These are phyloP conservation scores for Plasmodium ovale DNA, from an alignment of 169 alveolate genomes.

Conservation along the genomic window DNA sequence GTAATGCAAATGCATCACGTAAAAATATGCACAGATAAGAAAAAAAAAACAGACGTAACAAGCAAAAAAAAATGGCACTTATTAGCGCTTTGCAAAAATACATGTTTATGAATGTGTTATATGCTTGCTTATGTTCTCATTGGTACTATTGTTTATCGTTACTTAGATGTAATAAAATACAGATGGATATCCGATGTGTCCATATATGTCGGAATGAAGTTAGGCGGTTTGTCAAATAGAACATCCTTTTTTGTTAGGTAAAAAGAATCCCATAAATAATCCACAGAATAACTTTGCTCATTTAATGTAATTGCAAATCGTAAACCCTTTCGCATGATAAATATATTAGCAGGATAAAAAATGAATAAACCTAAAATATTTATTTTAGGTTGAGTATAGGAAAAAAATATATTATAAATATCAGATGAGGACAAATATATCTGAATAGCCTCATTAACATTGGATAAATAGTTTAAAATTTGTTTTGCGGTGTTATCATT, in stretches of 20 bases:
- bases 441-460: slow-evolving; percentile 61
- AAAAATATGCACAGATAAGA: background rate
- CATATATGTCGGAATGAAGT: slow-evolving; percentile 53
- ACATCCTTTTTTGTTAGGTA: slow-evolving; percentile 61
- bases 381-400: slow-evolving; percentile 13
- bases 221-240: slow-evolving; percentile 30
- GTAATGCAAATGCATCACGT: too few species aligned
- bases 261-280: slow-evolving; percentile 64
- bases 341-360: slow-evolving; percentile 60
- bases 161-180: slow-evolving; percentile 39
- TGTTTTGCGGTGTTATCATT: slow-evolving; percentile 78
- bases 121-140: background rate
- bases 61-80: background rate
- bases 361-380: slow-evolving; percentile 54
- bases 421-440: slow-evolving; percentile 53
- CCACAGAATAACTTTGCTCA: slow-evolving; percentile 67
- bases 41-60: background rate
- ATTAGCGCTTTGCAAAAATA: background rate
- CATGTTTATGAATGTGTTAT: background rate
- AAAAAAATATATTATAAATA: slow-evolving; percentile 62
- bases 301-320: slow-evolving; percentile 62
- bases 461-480: slow-evolving; percentile 77
- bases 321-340: slow-evolving; percentile 64
- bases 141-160: too few species aligned
- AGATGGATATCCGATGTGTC: slow-evolving; percentile 55